Conservation (phyloP, 1,284 basidiomycete genomes). For the Boletus mariae region DNA sequence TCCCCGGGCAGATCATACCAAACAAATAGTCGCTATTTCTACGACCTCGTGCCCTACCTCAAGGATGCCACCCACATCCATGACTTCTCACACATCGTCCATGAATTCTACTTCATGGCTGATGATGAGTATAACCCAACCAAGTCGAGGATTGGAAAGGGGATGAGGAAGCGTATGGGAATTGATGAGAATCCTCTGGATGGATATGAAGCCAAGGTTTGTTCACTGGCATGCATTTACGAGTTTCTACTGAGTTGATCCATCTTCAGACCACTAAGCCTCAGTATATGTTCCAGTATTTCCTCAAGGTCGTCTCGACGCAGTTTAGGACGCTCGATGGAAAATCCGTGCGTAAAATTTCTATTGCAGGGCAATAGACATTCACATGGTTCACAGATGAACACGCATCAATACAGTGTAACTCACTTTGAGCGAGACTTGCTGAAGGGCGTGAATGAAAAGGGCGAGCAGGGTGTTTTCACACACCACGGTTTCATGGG, state of each 20-base stretch:
- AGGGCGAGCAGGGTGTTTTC: not conserved
- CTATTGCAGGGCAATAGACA: not conserved
- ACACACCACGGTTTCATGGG: not conserved
- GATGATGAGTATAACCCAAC: slow-evolving; percentile 74
- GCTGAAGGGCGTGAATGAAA: not conserved
- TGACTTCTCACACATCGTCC: slow-evolving; percentile 90
- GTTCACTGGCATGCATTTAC: slow-evolving; percentile 15
- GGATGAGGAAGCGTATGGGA: slow-evolving; percentile 75
- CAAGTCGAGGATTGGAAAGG: slow-evolving; percentile 58
- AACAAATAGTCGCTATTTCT: slow-evolving; percentile 75
- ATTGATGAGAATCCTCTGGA: slow-evolving; percentile 81
- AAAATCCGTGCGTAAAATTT: slow-evolving; percentile 50
- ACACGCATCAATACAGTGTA: slow-evolving; percentile 89
- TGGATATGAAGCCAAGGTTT: slow-evolving; percentile 60
- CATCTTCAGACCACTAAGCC: slow-evolving; percentile 55
- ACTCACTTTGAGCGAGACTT: slow-evolving; percentile 32
- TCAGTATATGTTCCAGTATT: slow-evolving; percentile 94
- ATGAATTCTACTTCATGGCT: slow-evolving; percentile 80
- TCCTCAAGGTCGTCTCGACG: slow-evolving; percentile 95
- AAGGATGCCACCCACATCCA: slow-evolving; percentile 83
- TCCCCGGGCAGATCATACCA: slow-evolving; percentile 94
- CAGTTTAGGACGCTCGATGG: slow-evolving; percentile 83
- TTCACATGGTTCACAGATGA: slow-evolving; percentile 44
- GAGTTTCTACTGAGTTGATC: slow-evolving; percentile 5
- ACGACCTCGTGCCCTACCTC: slow-evolving; percentile 96